A percentile compares a stretch with the other conserved stretches of the same genome.
Evolutionary conservation across 2,329 filamentous ascomycete species (phyloP).

Genomic region (Cordyceps cateniannulata): DNA sequence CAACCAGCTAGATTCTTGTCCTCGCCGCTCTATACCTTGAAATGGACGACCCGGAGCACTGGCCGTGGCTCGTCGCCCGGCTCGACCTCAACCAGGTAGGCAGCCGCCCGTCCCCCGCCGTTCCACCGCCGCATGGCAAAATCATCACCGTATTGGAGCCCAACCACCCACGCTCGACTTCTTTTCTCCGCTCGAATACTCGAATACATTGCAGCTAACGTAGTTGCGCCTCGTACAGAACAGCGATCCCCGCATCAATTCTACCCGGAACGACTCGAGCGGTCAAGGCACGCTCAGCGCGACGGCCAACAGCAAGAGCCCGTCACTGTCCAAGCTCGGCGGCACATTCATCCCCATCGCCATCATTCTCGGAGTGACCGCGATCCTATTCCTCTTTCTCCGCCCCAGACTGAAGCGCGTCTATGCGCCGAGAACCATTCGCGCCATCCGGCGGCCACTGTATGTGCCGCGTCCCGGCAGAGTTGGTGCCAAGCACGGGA

Average conservation of each 20-base stretch:
- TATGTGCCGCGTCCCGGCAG: conserved; percentile 21
- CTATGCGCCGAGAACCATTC: conserved; percentile 47
- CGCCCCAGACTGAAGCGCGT: conserved; percentile 44
- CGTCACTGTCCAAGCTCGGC: conserved; percentile 31
- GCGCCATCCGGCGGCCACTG: conserved; percentile 40
- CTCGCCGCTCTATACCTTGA: not conserved
- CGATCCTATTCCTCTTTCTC: conserved; percentile 42
- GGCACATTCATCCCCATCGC: conserved; percentile 49
- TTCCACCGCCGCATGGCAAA: too few relatives aligned
- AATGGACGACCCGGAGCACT: conserved; percentile 6
- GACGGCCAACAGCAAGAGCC: conserved; percentile 25
- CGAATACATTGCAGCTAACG: not conserved
- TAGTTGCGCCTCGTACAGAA: not conserved
- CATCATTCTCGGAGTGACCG: conserved; percentile 43
- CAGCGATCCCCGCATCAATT: conserved; percentile 29
- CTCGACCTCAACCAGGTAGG: conserved; percentile 6
- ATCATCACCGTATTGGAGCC: too few relatives aligned
- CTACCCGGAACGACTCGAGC: conserved; percentile 26
- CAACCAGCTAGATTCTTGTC: not conserved
- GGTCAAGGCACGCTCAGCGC: conserved; percentile 30
- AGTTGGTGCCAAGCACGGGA: not conserved
- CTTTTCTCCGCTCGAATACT: not conserved
- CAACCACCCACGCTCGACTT: not conserved
- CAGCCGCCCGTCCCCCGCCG: not conserved
- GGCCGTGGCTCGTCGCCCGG: conserved; percentile 10